Percentiles rank a stretch among this genome's conserved stretches.
These are phyloP conservation scores for Gypsophila paniculata DNA, from an alignment of 179 eudicot species.

Conservation along the genomic window DNA sequence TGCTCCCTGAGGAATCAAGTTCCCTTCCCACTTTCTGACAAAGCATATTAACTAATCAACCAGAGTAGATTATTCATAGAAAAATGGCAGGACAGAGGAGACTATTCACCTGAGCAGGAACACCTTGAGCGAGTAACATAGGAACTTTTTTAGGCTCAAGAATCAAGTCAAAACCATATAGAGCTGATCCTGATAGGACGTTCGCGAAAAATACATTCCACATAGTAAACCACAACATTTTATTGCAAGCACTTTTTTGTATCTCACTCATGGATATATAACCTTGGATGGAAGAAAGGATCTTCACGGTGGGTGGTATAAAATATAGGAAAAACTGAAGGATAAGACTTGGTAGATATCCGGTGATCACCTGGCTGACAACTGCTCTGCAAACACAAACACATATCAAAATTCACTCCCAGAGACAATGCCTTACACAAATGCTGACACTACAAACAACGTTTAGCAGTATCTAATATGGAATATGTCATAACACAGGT, in stretches of 20 bases:
- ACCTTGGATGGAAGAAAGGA: slow-evolving; percentile 83
- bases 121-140: slow-evolving; percentile 58
- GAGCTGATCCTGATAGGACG: slow-evolving; percentile 78
- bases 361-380: slow-evolving; percentile 72
- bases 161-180: slow-evolving; percentile 46
- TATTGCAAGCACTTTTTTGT: slow-evolving; percentile 72
- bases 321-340: slow-evolving; percentile 54
- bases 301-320: slow-evolving; percentile 70
- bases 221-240: slow-evolving; percentile 67
- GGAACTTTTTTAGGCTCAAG: slow-evolving; percentile 79
- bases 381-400: slow-evolving; percentile 50
- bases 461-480: no score
- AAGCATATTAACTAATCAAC: no score
- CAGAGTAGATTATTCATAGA: no score
- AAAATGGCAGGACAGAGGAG: no score
- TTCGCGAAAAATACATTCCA: slow-evolving; percentile 92
- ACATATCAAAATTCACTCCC: slow-evolving; percentile 11
- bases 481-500: background rate
- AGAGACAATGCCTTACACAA: background rate
- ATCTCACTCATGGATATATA: slow-evolving; percentile 70
- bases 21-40: background rate
- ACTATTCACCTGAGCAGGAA: slow-evolving; percentile 69
- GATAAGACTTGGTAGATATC: slow-evolving; percentile 96
- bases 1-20: background rate
- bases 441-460: no score